Percentiles rank a stretch among this genome's conserved stretches.
phyloP scores from a whole-genome alignment of 2,329 filamentous ascomycete species.

The Stemphylium vesicarium region DNA sequence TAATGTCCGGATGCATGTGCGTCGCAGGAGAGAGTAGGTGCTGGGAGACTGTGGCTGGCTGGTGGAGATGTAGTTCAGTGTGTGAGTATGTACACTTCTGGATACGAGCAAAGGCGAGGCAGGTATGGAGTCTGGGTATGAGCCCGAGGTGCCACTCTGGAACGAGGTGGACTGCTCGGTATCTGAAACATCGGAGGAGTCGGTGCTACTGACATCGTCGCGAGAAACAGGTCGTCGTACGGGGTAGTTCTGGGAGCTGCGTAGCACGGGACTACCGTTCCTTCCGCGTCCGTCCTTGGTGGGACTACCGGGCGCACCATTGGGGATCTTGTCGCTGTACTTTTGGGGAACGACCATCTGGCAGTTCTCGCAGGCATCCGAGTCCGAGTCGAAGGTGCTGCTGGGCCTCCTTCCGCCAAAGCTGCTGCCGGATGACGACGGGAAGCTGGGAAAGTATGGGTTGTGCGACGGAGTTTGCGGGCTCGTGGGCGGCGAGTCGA shows the following conservation, averaged over 20 bases:
- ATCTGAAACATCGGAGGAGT: constrained; percentile 47
- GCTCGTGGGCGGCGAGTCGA: constrained; percentile 51
- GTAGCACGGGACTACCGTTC: constrained; percentile 62
- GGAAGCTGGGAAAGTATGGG: constrained; percentile 57
- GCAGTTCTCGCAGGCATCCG: constrained; percentile 64
- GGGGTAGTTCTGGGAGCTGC: constrained; percentile 60
- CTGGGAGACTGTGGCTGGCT: constrained; percentile 61
- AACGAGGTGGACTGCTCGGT: constrained; percentile 49
- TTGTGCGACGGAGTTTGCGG: constrained; percentile 51
- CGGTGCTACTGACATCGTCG: constrained; percentile 42
- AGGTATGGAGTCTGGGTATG: constrained; percentile 45
- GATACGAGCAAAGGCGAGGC: constrained; percentile 53
- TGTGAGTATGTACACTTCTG: constrained; percentile 57
- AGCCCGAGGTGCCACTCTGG: constrained; percentile 38
- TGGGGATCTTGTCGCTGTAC: constrained; percentile 60
- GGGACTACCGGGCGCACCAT: constrained; percentile 59
- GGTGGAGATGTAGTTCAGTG: constrained; percentile 64
- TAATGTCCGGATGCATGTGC: constrained; percentile 64
- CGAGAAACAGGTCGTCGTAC: constrained; percentile 51
- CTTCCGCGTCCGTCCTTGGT: constrained; percentile 56
- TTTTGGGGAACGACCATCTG: constrained; percentile 62
- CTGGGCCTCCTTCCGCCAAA: constrained; percentile 43
- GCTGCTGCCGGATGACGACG: constrained; percentile 39
- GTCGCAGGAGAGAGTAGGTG: constrained; percentile 62
- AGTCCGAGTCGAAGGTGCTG: constrained; percentile 53